Evolutionary conservation across 805 yeast species (phyloP).

Genomic region (Barnettozyma vustinii): DNA sequence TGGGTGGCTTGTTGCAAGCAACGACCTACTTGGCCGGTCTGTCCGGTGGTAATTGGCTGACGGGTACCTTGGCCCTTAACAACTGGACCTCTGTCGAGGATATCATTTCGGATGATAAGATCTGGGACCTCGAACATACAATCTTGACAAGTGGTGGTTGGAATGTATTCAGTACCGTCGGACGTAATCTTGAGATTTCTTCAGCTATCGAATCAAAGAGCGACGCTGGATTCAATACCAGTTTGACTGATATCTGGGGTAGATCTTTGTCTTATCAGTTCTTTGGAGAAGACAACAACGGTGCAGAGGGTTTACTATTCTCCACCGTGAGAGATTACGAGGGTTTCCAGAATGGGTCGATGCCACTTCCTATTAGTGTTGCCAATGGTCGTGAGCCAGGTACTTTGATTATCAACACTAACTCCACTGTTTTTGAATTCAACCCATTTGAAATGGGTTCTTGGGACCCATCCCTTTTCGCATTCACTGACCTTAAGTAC

Average conservation of each 20-base stretch:
- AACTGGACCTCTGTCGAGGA: conserved; percentile 69
- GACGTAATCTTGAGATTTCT: conserved; percentile 48
- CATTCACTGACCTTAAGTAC: conserved; percentile 63
- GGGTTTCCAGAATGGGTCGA: conserved; percentile 52
- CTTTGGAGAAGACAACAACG: conserved; percentile 52
- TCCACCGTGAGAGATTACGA: conserved; percentile 53
- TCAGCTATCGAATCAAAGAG: conserved; percentile 48
- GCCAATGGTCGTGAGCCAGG: conserved; percentile 63
- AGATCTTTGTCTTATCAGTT: conserved; percentile 69
- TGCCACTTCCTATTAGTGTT: conserved; percentile 69
- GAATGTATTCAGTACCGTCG: conserved; percentile 44
- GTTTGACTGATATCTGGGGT: conserved; percentile 77
- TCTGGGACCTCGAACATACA: conserved; percentile 66
- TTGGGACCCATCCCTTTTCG: conserved; percentile 71
- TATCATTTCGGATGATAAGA: conserved; percentile 39
- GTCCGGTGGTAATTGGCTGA: conserved; percentile 81
- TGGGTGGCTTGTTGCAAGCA: conserved; percentile 69
- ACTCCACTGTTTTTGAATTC: conserved; percentile 63
- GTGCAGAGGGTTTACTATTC: conserved; percentile 60
- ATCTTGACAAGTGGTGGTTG: conserved; percentile 59
- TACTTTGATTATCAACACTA: conserved; percentile 45
- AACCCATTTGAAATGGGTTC: conserved; percentile 78
- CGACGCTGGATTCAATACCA: conserved; percentile 58
- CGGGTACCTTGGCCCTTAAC: conserved; percentile 62
- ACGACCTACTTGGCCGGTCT: conserved; percentile 69